phyloP scores from a whole-genome alignment of 2,329 filamentous ascomycete species.

The Cucurbitaria berberidis region DNA sequence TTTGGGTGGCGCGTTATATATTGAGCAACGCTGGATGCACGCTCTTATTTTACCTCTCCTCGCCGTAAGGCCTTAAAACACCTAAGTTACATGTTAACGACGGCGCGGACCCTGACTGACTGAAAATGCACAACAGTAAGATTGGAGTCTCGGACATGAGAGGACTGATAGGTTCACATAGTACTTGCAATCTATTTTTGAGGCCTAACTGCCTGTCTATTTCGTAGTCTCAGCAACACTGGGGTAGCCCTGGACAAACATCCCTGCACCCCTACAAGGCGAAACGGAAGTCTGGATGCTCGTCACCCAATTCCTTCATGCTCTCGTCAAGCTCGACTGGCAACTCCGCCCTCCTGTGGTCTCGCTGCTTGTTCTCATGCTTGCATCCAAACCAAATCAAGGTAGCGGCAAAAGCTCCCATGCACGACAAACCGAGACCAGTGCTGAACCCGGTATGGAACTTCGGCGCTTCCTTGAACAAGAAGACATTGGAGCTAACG shows the following conservation, averaged over 20 bases:
- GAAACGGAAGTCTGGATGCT: conserved; percentile 60
- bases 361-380: conserved; percentile 57
- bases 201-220: too few species aligned
- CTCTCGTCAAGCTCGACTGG: conserved; percentile 18
- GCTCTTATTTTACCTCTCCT: too few species aligned
- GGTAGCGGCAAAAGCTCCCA: conserved; percentile 44
- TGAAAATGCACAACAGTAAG: too few species aligned
- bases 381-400: conserved; percentile 54
- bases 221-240: neutral
- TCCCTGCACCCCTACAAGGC: conserved; percentile 23
- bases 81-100: too few species aligned
- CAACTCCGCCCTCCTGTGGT: conserved; percentile 52
- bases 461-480: conserved; percentile 31
- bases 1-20: too few species aligned
- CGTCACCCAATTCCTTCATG: conserved; percentile 54
- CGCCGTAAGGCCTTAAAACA: too few species aligned
- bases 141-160: too few species aligned
- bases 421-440: conserved; percentile 33
- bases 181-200: too few species aligned
- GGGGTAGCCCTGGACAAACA: too few species aligned
- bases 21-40: too few species aligned
- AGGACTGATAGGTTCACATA: too few species aligned
- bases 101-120: too few species aligned
- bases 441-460: conserved; percentile 41
- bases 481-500: conserved; percentile 52